Evolutionary conservation across 257 asterid species (phyloP).

Genomic region (Solanum chaucha): DNA sequence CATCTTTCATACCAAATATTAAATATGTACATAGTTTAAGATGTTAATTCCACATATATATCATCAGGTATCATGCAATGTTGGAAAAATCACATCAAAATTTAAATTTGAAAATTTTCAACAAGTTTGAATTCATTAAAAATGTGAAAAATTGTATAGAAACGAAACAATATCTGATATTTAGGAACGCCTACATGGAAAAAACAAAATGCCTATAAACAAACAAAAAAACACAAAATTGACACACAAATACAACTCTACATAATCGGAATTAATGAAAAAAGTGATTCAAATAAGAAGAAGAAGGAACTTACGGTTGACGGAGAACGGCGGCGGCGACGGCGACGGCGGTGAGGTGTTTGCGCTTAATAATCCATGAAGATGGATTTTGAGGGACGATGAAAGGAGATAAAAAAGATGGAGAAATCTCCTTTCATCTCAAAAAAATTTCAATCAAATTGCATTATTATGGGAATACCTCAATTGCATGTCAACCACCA

Average conservation of each 20-base stretch:
- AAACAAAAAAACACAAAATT: neutral
- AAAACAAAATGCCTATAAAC: neutral
- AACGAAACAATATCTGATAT: neutral
- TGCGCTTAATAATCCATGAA: neutral
- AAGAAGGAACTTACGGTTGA: neutral
- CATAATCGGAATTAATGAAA: neutral
- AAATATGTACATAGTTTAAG: neutral
- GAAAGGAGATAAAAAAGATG: neutral
- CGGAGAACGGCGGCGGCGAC: neutral
- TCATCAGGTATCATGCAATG: neutral
- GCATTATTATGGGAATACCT: neutral
- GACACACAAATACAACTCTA: neutral
- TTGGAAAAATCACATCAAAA: neutral
- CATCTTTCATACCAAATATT: neutral
- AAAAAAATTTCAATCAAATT: neutral
- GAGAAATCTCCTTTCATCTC: neutral
- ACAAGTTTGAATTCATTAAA: neutral
- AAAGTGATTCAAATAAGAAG: neutral
- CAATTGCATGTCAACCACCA: neutral
- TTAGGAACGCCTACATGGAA: neutral
- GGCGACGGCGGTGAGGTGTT: neutral
- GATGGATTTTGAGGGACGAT: neutral
- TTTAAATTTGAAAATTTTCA: neutral
- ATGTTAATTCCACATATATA: neutral
- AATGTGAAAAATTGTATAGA: neutral